Percentiles rank a stretch among this genome's conserved stretches.
These are phyloP conservation scores for Neonectria hederae DNA, from an alignment of 2,329 filamentous ascomycete species.

Conservation along the genomic window DNA sequence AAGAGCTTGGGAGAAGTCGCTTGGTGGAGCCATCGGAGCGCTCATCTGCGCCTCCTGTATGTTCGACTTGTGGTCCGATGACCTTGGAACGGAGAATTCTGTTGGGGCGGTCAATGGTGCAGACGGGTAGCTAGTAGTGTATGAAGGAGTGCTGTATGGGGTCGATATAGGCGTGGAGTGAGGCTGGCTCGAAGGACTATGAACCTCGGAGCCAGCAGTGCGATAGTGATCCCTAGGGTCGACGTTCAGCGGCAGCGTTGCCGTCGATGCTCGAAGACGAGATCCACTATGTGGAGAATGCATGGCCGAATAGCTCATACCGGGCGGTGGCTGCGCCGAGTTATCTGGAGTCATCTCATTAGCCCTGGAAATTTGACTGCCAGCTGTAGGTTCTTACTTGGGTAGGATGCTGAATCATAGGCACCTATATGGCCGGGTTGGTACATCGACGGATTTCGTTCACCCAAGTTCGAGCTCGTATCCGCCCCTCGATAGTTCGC, in stretches of 20 bases:
- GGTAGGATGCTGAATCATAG: conserved; percentile 63
- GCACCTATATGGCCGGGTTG: conserved; percentile 59
- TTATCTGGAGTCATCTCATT: conserved; percentile 50
- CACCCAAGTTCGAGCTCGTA: conserved; percentile 57
- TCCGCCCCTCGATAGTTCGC: conserved; percentile 59
- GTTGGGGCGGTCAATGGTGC: conserved; percentile 64
- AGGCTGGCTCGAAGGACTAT: conserved; percentile 18
- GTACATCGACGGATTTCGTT: conserved; percentile 61
- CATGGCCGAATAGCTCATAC: conserved; percentile 59
- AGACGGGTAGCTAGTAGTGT: conserved; percentile 62
- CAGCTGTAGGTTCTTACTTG: conserved; percentile 52
- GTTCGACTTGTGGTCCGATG: conserved; percentile 42
- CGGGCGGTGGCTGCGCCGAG: conserved; percentile 59
- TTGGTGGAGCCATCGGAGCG: conserved; percentile 62
- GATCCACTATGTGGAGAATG: conserved; percentile 56
- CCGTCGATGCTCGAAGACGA: conserved; percentile 60
- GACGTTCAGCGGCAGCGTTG: conserved; percentile 56
- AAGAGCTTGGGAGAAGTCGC: conserved; percentile 62
- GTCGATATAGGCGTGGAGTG: conserved; percentile 48
- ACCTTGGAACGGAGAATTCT: conserved; percentile 53
- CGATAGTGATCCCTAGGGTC: conserved; percentile 59
- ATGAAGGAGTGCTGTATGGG: conserved; percentile 54
- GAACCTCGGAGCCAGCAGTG: conserved; percentile 38
- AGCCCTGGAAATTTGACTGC: neutral
- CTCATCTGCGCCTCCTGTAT: conserved; percentile 63